Percentiles rank a stretch among this genome's conserved stretches.
Conservation (phyloP, 257 asterid species). For the Galeopsis tetrahit region DNA sequence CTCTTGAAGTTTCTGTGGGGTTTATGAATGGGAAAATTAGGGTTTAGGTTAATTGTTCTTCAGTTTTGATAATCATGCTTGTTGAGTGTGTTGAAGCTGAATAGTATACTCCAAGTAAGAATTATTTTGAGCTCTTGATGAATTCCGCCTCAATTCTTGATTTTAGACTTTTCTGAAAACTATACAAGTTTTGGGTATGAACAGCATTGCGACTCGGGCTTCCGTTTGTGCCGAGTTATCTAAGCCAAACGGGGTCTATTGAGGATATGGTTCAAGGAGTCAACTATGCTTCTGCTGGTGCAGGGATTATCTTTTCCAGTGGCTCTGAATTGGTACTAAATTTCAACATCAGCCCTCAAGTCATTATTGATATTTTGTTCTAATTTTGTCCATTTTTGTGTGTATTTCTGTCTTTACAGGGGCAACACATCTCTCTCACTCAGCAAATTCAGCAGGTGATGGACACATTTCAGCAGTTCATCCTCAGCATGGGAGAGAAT, state of each 20-base stretch:
- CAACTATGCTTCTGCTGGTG: conserved; percentile 95
- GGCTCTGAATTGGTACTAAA: conserved; percentile 80
- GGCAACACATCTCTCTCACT: conserved; percentile 85
- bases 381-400: not conserved
- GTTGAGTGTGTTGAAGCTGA: not conserved
- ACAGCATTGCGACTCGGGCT: conserved; percentile 79
- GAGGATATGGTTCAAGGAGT: conserved; percentile 76
- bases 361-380: not conserved
- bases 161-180: conserved; percentile 18
- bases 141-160: conserved; percentile 22
- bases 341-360: not conserved
- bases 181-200: conserved; percentile 25
- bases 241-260: conserved; percentile 65
- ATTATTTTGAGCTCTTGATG: not conserved
- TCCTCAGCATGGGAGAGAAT: conserved; percentile 80
- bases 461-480: conserved; percentile 82
- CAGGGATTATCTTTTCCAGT: conserved; percentile 90
- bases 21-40: not conserved
- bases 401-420: conserved; percentile 48
- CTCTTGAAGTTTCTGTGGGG: conserved; percentile 6
- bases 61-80: not conserved
- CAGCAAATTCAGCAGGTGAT: conserved; percentile 94
- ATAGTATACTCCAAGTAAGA: not conserved
- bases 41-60: not conserved
- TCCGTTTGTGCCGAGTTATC: conserved; percentile 90